A percentile compares a stretch with the other conserved stretches of the same genome.
Evolutionary conservation across 305 asterid species (phyloP).

Genomic region (Fraxinus paxiana): DNA sequence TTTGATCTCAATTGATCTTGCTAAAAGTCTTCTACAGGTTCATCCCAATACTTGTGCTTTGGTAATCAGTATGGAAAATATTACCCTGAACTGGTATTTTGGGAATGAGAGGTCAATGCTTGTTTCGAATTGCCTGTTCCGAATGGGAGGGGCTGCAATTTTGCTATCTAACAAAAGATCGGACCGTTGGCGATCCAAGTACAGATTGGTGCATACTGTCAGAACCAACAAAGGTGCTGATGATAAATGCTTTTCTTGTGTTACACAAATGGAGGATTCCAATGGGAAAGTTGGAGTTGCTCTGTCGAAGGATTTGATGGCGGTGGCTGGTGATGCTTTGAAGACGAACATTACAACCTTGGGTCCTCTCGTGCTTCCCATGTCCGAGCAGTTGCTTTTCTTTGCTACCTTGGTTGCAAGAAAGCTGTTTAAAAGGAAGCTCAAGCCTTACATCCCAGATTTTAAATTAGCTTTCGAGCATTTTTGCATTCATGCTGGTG

Average conservation of each 20-base stretch:
- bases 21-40: slow-evolving; percentile 43
- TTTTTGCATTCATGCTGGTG: slow-evolving; percentile 46
- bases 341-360: slow-evolving; percentile 43
- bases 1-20: slow-evolving; percentile 42
- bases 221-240: slow-evolving; percentile 47
- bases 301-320: slow-evolving; percentile 45
- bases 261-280: slow-evolving; percentile 38
- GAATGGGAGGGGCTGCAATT: slow-evolving; percentile 46
- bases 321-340: slow-evolving; percentile 40
- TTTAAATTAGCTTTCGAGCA: slow-evolving; percentile 43
- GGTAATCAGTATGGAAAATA: slow-evolving; percentile 39
- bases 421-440: slow-evolving; percentile 40
- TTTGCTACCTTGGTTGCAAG: slow-evolving; percentile 35
- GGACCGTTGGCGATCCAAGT: slow-evolving; percentile 35
- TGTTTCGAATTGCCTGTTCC: slow-evolving; percentile 40
- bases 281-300: slow-evolving; percentile 41
- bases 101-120: slow-evolving; percentile 48
- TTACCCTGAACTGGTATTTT: slow-evolving; percentile 41
- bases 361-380: slow-evolving; percentile 46
- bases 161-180: slow-evolving; percentile 39
- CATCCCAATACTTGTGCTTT: slow-evolving; percentile 38
- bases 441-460: slow-evolving; percentile 44
- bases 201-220: slow-evolving; percentile 43
- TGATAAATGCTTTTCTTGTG: slow-evolving; percentile 44
- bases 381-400: slow-evolving; percentile 40